Evolutionary conservation across 805 yeast genomes (phyloP).

Genomic region (Cyberlindnera subsufficiens): DNA sequence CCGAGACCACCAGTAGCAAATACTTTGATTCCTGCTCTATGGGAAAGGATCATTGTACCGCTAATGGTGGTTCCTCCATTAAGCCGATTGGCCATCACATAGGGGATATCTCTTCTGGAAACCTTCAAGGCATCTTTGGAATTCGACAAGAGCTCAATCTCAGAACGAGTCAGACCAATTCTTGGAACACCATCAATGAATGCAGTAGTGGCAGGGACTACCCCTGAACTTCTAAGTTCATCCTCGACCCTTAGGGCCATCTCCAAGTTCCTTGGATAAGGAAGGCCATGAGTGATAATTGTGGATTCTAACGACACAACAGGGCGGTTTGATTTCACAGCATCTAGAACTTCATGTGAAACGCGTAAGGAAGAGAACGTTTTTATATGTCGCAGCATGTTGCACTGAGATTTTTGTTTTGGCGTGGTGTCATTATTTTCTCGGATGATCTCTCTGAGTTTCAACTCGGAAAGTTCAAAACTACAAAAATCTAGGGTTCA

Average conservation of each 20-base stretch:
- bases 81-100: slow-evolving; percentile 54
- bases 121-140: slow-evolving; percentile 45
- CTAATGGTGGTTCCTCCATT: slow-evolving; percentile 90
- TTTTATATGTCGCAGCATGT: neutral
- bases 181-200: slow-evolving; percentile 65
- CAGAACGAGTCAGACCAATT: slow-evolving; percentile 53
- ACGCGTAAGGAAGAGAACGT: slow-evolving; percentile 15
- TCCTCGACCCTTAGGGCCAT: slow-evolving; percentile 70
- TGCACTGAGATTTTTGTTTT: neutral
- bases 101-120: slow-evolving; percentile 75
- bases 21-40: slow-evolving; percentile 69
- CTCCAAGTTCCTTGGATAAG: slow-evolving; percentile 66
- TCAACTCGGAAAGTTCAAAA: too few species aligned
- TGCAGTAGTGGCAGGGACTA: slow-evolving; percentile 81
- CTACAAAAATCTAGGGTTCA: neutral
- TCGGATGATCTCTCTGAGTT: too few species aligned
- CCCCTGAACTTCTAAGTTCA: slow-evolving; percentile 55
- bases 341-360: slow-evolving; percentile 52
- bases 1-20: slow-evolving; percentile 95
- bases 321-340: slow-evolving; percentile 51
- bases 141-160: slow-evolving; percentile 42
- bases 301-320: slow-evolving; percentile 84
- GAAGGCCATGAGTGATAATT: slow-evolving; percentile 85
- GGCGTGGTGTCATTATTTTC: too few species aligned
- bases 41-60: slow-evolving; percentile 78